Evolutionary conservation across 2,329 filamentous ascomycete genomes (phyloP).

Genomic region (Orbilia quercus): DNA sequence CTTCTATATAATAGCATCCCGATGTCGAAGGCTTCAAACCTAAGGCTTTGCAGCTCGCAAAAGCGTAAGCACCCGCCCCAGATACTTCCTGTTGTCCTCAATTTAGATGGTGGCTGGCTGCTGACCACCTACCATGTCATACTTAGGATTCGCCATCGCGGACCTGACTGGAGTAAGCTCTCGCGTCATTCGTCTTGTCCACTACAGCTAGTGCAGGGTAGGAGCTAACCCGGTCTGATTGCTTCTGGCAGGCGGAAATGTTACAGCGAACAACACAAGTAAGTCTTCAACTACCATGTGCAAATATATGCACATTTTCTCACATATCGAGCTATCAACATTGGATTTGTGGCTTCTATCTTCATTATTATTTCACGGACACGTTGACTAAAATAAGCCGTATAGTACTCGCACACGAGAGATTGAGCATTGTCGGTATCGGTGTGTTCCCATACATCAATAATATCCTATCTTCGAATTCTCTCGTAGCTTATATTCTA

Average conservation of each 20-base stretch:
- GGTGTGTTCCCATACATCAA: constrained; percentile 67
- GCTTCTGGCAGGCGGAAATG: constrained; percentile 77
- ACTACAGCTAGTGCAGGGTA: neutral
- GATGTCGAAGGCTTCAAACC: constrained; percentile 98
- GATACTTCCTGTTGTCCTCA: constrained; percentile 19
- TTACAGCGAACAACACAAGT: constrained; percentile 92
- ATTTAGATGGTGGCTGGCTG: constrained; percentile 57
- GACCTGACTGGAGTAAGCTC: constrained; percentile 94
- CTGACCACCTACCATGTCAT: constrained; percentile 54
- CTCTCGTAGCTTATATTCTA: constrained; percentile 6
- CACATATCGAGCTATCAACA: too few species aligned
- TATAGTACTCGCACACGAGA: constrained; percentile 92
- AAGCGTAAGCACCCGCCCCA: constrained; percentile 76
- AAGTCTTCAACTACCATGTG: constrained; percentile 62
- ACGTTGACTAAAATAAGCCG: neutral
- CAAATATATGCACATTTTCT: too few species aligned
- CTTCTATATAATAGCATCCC: constrained; percentile 70
- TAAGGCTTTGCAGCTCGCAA: constrained; percentile 89
- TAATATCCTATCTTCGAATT: neutral
- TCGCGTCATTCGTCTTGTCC: constrained; percentile 55
- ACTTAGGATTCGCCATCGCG: constrained; percentile 88
- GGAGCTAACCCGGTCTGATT: neutral
- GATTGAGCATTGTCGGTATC: constrained; percentile 96
- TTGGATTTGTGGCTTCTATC: too few species aligned
- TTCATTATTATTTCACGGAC: neutral